These are phyloP conservation scores for Salvia hispanica DNA, from an alignment of 257 asterid genomes.

Conservation along the genomic window DNA sequence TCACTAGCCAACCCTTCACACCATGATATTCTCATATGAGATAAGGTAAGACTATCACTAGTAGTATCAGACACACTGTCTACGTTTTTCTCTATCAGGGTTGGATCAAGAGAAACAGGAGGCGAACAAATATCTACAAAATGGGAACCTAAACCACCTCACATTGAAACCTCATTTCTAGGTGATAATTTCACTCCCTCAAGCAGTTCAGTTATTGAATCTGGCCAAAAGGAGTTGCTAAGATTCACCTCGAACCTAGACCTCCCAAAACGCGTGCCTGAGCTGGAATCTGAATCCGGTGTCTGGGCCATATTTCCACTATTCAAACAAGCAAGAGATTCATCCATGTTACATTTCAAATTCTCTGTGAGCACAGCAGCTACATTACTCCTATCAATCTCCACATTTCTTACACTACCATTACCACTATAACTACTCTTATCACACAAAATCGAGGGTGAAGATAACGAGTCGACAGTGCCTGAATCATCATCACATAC, in stretches of 20 bases:
- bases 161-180: constrained; percentile 29
- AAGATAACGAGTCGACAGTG: constrained; percentile 29
- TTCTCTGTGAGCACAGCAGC: constrained; percentile 29
- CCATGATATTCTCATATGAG: constrained; percentile 79
- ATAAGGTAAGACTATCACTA: constrained; percentile 44
- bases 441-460: constrained; percentile 37
- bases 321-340: constrained; percentile 38
- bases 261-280: constrained; percentile 32
- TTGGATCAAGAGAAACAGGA: constrained; percentile 23
- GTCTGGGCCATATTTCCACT: constrained; percentile 67
- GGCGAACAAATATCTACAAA: constrained; percentile 27
- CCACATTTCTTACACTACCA: constrained; percentile 27
- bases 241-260: constrained; percentile 28
- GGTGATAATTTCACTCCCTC: constrained; percentile 39
- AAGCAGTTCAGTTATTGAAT: constrained; percentile 33
- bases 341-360: constrained; percentile 23
- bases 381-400: constrained; percentile 32
- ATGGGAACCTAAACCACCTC: constrained; percentile 41
- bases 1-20: constrained; percentile 50
- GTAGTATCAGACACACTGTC: constrained; percentile 49
- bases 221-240: constrained; percentile 28
- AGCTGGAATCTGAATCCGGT: constrained; percentile 56
- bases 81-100: constrained; percentile 1
- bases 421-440: constrained; percentile 22
- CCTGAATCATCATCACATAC: constrained; percentile 19